Evolutionary conservation across 306 rosid species (phyloP).

Genomic region (Echinosophora koreensis): DNA sequence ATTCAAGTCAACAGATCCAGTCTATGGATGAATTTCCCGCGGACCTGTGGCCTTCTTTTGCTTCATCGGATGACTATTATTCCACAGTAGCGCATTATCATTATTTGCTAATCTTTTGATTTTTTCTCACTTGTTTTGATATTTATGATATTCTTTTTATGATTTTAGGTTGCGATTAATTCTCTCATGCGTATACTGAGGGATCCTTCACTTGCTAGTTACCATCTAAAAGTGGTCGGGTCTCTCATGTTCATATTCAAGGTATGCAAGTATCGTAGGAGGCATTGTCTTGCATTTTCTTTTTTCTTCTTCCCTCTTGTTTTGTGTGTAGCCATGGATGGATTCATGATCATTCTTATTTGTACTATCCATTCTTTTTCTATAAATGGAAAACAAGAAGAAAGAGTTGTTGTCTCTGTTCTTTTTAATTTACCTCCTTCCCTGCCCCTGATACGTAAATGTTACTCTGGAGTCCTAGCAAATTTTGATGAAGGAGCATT

Average conservation of each 20-base stretch:
- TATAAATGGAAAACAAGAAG: slow-evolving; percentile 1
- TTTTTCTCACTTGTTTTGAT: slow-evolving; percentile 34
- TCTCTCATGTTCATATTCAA: slow-evolving; percentile 99
- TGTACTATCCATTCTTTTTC: slow-evolving; percentile 11
- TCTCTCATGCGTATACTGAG: slow-evolving; percentile 98
- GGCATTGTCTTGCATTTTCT: slow-evolving; percentile 22
- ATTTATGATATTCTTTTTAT: slow-evolving; percentile 20
- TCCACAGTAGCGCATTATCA: slow-evolving; percentile 72
- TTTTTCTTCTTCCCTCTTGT: not conserved
- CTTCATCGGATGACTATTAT: slow-evolving; percentile 91
- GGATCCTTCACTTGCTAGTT: slow-evolving; percentile 94
- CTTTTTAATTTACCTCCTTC: not conserved
- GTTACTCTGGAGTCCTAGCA: not conserved
- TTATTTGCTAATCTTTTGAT: slow-evolving; percentile 24
- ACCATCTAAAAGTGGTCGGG: slow-evolving; percentile 91
- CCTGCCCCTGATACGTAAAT: not conserved
- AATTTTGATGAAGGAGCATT: not conserved
- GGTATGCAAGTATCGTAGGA: slow-evolving; percentile 58
- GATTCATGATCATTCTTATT: slow-evolving; percentile 13
- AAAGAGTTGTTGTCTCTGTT: not conserved
- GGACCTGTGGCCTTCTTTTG: slow-evolving; percentile 98
- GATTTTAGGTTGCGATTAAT: slow-evolving; percentile 89
- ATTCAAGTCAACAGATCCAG: slow-evolving; percentile 92
- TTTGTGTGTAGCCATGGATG: not conserved
- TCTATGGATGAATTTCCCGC: slow-evolving; percentile 84